Percentiles rank a stretch among this genome's conserved stretches.
Evolutionary conservation across 371 early-diverging fungal genomes (phyloP).

Genomic region (Mortierella sp.): DNA sequence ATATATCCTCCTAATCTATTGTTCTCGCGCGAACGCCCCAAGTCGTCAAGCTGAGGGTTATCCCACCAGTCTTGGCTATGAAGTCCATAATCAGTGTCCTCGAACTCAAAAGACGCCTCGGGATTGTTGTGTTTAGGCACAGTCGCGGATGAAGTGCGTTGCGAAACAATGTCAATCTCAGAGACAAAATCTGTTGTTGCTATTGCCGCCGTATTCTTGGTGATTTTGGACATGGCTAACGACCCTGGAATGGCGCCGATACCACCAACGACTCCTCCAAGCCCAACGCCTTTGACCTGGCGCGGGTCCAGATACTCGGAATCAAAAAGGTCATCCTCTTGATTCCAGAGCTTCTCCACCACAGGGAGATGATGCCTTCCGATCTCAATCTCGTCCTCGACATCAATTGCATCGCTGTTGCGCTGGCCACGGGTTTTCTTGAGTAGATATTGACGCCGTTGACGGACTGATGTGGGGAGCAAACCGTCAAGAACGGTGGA

Average conservation of each 20-base stretch:
- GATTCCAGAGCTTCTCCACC: conserved; percentile 46
- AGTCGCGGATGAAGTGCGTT: neutral
- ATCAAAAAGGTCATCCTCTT: conserved; percentile 43
- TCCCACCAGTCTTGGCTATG: conserved; percentile 47
- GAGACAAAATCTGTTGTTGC: neutral
- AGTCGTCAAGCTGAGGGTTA: neutral
- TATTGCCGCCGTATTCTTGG: conserved; percentile 5
- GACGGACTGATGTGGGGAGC: conserved; percentile 22
- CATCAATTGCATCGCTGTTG: neutral
- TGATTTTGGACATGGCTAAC: conserved; percentile 26
- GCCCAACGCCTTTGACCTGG: conserved; percentile 46
- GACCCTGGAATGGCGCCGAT: conserved; percentile 48
- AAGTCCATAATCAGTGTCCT: conserved; percentile 32
- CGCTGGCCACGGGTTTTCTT: conserved; percentile 4
- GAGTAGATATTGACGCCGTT: conserved; percentile 11
- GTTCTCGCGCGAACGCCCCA: neutral
- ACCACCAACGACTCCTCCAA: conserved; percentile 52
- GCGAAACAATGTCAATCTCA: neutral
- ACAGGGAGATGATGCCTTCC: conserved; percentile 14
- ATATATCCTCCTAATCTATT: neutral
- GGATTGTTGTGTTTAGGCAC: neutral
- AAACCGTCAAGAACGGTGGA: conserved; percentile 20
- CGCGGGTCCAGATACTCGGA: conserved; percentile 43
- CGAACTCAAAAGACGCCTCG: conserved; percentile 15
- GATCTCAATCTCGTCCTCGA: conserved; percentile 29